phyloP scores from a whole-genome alignment of 257 asterid genomes.

The Lavandula angustifolia region DNA sequence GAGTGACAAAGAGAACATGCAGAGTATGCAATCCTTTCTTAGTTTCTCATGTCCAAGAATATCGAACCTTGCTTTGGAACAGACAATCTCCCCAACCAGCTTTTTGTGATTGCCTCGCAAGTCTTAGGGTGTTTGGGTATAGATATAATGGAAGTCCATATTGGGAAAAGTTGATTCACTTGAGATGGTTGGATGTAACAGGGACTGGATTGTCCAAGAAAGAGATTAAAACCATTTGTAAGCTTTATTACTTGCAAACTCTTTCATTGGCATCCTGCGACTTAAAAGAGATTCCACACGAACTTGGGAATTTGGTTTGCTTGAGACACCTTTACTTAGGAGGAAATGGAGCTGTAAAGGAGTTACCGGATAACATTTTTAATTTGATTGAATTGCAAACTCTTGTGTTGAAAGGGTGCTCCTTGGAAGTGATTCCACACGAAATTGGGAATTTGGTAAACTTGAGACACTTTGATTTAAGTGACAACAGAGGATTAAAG shows the following conservation, averaged over 20 bases:
- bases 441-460: too few relatives aligned
- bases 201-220: neutral
- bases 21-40: neutral
- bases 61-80: neutral
- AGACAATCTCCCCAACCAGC: neutral
- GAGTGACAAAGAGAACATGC: neutral
- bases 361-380: neutral
- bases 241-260: too few relatives aligned
- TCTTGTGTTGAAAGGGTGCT: too few relatives aligned
- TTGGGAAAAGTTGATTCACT: slow-evolving; percentile 19
- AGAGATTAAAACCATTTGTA: too few relatives aligned
- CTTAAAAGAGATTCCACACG: neutral
- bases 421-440: too few relatives aligned
- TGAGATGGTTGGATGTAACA: neutral
- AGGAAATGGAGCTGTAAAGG: neutral
- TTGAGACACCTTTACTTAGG: neutral
- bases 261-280: neutral
- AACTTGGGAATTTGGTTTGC: neutral
- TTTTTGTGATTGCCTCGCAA: neutral
- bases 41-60: neutral
- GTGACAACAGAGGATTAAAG: too few relatives aligned
- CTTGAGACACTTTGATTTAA: too few relatives aligned
- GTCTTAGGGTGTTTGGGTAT: slow-evolving; percentile 7
- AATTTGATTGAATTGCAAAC: neutral
- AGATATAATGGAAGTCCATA: too few relatives aligned